A percentile compares a stretch with the other conserved stretches of the same genome.
Conservation (phyloP, 2,329 filamentous ascomycete species). For the Fusarium domesticum region DNA sequence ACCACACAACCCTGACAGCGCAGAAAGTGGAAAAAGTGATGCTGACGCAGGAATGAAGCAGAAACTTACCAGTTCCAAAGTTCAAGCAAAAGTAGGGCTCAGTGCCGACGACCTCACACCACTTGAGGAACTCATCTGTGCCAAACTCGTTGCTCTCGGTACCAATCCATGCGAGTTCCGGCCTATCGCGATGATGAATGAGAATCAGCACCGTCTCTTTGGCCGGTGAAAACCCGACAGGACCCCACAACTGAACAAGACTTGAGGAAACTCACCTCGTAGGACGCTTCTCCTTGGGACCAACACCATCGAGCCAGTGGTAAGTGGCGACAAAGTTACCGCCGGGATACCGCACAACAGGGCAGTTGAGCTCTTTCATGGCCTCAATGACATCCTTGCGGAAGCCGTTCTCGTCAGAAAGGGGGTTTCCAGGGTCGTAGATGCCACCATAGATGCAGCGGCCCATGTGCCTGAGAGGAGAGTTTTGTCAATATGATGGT, state of each 20-base stretch:
- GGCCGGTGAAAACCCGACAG: no score
- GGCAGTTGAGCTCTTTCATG: constrained; percentile 69
- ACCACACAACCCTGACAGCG: neutral
- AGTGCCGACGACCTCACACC: constrained; percentile 69
- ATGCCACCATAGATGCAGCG: constrained; percentile 85
- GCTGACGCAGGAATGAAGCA: neutral
- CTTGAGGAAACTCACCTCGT: constrained; percentile 30
- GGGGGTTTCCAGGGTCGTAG: constrained; percentile 70
- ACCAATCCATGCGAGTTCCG: constrained; percentile 76
- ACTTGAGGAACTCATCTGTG: constrained; percentile 82
- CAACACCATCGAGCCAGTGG: constrained; percentile 80
- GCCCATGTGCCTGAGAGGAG: constrained; percentile 70
- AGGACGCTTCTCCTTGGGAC: constrained; percentile 67
- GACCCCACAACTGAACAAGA: no score
- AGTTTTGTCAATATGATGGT: neutral
- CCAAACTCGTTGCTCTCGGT: constrained; percentile 77
- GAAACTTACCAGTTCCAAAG: constrained; percentile 64
- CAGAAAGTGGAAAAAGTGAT: neutral
- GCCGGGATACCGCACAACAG: constrained; percentile 76
- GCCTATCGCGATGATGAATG: constrained; percentile 34
- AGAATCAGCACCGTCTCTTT: no score
- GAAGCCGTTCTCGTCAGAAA: constrained; percentile 74
- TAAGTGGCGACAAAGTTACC: constrained; percentile 85
- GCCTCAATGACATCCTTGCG: constrained; percentile 74
- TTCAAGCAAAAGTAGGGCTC: constrained; percentile 80